Evolutionary conservation across 768 basidiomycete species (phyloP).

Genomic region (Tulasnella sp.): DNA sequence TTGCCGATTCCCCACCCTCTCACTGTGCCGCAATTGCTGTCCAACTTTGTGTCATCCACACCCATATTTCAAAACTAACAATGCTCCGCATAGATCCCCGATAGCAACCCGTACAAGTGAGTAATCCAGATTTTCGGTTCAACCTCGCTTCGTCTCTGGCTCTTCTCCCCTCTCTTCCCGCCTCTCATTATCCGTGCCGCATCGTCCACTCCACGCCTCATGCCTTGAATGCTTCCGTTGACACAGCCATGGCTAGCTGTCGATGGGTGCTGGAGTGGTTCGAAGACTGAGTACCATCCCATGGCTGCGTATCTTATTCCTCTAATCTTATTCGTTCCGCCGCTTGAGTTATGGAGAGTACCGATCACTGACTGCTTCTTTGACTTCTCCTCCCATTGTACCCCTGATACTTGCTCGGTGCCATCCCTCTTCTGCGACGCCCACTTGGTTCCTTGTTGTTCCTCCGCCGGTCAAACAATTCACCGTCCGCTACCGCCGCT

Average conservation of each 20-base stretch:
- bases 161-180: neutral
- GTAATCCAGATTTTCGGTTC: slow-evolving; percentile 5
- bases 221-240: neutral
- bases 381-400: slow-evolving; percentile 3
- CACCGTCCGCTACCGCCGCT: neutral
- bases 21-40: neutral
- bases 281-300: neutral
- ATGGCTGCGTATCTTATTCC: neutral
- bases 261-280: neutral
- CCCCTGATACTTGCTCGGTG: neutral
- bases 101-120: slow-evolving; percentile 76
- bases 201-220: neutral
- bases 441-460: neutral
- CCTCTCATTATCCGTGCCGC: neutral
- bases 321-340: neutral
- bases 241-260: slow-evolving; percentile 2
- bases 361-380: slow-evolving; percentile 7
- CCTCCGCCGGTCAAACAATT: slow-evolving; percentile 2
- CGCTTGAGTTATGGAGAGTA: neutral
- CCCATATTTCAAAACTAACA: neutral
- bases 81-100: slow-evolving; percentile 54
- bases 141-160: neutral
- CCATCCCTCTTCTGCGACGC: slow-evolving; percentile 4
- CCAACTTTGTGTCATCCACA: neutral
- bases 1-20: neutral